These are phyloP conservation scores for Pleurotus pulmonarius DNA, from an alignment of 768 basidiomycete genomes.

Conservation along the genomic window DNA sequence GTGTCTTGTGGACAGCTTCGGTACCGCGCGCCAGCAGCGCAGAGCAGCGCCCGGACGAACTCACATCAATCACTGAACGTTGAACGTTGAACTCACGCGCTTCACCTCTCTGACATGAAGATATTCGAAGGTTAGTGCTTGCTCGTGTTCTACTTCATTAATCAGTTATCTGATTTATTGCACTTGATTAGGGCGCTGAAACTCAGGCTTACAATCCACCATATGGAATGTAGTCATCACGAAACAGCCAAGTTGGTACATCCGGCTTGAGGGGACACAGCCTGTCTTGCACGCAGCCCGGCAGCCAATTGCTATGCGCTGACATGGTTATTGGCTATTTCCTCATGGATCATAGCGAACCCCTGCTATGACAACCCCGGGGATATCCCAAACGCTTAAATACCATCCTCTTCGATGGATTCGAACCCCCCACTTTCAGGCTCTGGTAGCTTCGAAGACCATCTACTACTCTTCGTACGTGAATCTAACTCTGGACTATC, in stretches of 20 bases:
- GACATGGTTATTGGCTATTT: conserved; percentile 6
- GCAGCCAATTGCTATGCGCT: conserved; percentile 4
- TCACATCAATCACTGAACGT: too few relatives aligned
- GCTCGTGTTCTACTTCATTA: background rate
- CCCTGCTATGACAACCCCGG: conserved; percentile 5
- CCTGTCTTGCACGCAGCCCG: background rate
- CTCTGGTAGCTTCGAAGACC: conserved; percentile 7
- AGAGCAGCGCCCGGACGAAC: too few relatives aligned
- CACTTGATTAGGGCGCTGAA: background rate
- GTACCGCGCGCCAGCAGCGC: too few relatives aligned
- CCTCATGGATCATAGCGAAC: background rate
- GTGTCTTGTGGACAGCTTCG: too few relatives aligned
- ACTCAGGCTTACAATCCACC: background rate
- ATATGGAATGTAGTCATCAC: background rate
- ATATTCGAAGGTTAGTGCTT: too few relatives aligned
- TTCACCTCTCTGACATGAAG: too few relatives aligned
- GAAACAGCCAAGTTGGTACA: background rate
- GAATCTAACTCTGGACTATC: background rate
- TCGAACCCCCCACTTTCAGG: conserved; percentile 3
- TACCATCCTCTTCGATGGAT: background rate
- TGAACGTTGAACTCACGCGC: too few relatives aligned
- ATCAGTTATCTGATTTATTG: background rate
- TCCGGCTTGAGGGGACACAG: background rate
- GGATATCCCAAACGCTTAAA: background rate
- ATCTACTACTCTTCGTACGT: background rate